These are phyloP conservation scores for Brassica juncea DNA, from an alignment of 345 rosid species.

Conservation along the genomic window DNA sequence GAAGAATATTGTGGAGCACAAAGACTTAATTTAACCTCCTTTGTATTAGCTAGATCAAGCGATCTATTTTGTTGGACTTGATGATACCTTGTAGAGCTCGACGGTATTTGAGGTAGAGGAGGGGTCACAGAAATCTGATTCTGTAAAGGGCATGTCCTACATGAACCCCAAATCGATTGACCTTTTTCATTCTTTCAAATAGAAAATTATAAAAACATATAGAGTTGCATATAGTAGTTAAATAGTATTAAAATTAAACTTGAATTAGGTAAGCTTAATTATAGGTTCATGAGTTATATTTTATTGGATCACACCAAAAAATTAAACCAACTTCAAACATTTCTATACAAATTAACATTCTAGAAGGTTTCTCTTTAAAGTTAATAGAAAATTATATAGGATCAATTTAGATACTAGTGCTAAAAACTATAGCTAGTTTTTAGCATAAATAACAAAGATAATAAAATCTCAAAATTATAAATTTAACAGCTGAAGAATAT, in stretches of 20 bases:
- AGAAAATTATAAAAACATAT: not conserved
- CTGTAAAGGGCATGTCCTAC: not conserved
- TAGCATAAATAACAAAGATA: no score
- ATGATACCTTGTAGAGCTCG: constrained; percentile 11
- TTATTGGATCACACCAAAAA: not conserved
- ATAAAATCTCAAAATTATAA: no score
- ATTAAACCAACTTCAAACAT: not conserved
- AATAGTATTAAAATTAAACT: not conserved
- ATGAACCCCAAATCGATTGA: not conserved
- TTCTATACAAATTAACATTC: not conserved
- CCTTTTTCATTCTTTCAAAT: not conserved
- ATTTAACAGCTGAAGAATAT: no score
- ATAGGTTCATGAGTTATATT: not conserved
- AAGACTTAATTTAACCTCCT: not conserved
- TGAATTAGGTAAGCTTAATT: not conserved
- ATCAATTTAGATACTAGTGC: not conserved
- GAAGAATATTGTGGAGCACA: not conserved
- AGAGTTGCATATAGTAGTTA: not conserved
- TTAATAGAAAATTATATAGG: not conserved
- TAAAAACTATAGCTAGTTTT: not conserved
- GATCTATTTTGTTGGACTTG: not conserved
- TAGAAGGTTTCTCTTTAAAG: not conserved
- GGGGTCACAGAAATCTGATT: not conserved
- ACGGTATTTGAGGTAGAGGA: not conserved
- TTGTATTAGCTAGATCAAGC: not conserved